Evolutionary conservation across 371 early-diverging fungal genomes (phyloP), one percentile per base, ranked within the genome.

Genomic region (Mucor sp.): DNA sequence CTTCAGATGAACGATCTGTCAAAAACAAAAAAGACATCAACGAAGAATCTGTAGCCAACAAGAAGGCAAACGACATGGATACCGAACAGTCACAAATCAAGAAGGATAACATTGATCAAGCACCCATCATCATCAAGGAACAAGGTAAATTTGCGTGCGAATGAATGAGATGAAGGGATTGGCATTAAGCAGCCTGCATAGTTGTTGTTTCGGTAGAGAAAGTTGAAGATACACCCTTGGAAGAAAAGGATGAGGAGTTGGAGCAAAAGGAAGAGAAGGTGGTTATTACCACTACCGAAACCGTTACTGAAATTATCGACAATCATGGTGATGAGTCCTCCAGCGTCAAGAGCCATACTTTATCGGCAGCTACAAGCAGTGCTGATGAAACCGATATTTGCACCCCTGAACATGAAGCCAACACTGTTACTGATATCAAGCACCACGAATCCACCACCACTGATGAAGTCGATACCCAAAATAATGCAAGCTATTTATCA

Each of bases 381-480:
- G 41, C 39, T 43, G 70, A 62, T 23, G 70, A 70, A 19, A 58
- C 65, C 17, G 70, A 65, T 27, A 65, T 70, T 32, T 58, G 66
- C 30, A 70, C 70, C 48, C 70, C 70, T 41, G 63, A 66, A 58
- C 66, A 57, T 62, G 66, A 67, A 44, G 19, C 60, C 12, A 47
- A 53, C n/a, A 43, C 14, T 15, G 37, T 59, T 15, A 15, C 25
- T 53, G 27, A 58, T 32, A 21, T 43, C 27, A 44, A 56, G 23
- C 44, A 50, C 6, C 27, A 39, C 55, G 25, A 53, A 53, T 53
- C 53, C 15, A 60, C 25, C 23, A 19, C 41, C 35, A 35, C 33
- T 21, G 39, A 17, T 61, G 8, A 57, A 33, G 32, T 33, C 57
- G 57, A 57, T 57, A 57, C 57, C 57, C 57, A 57, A 57, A 2